Evolutionary conservation across 768 basidiomycete species (phyloP), one percentile per base, ranked within the genome.

Genomic region (Butyriboletus loyo): DNA sequence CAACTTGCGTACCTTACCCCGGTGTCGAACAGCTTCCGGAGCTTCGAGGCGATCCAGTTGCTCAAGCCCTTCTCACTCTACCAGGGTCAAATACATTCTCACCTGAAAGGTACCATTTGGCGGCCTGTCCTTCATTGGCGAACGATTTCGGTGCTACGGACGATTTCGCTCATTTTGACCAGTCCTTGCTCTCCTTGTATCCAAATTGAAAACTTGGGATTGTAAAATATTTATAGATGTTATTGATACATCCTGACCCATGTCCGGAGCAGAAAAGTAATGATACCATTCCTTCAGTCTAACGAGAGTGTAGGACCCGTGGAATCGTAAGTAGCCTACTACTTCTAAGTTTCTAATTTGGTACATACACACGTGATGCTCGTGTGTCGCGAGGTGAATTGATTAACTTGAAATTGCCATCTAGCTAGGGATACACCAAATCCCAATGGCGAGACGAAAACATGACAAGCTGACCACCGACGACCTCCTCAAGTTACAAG

Each of bases 401-500:
- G n/a, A n/a, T n/a, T n/a, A n/a, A 27, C 7, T 27, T 27, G 27
- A n/a, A n/a, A 27, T 21, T 49, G n/a, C 30, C 8, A 22, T 15
- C 11, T 30, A 11, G n/a, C 47, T 50, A 9, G 21, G n/a, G 22
- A 28, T 27, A 11, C 24, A 7, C 13, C n/a, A 7, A 31, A 39
- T 21, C 11, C 6, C 37, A 13, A 67, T 62, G 65, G 24, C 43
- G n/a, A 57, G 36, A 59, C 56, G 37, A 43, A 59, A 49, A 42
- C 43, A 55, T 21, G 55, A 58, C 38, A 55, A 62, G 0, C 50
- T 76, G 24, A 76, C 75, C 34, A 64, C 73, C 0, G 81, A 82
- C 53, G 80, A 81, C 41, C 66, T 81, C 8, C 68, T 81, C 43
- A 74, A 70, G 53, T 64, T 68, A 46, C 75, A 75, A 56, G 81